phyloP scores from a whole-genome alignment of 192 early-diverging fungal genomes.

The Rhizoclosmatium globosum region DNA sequence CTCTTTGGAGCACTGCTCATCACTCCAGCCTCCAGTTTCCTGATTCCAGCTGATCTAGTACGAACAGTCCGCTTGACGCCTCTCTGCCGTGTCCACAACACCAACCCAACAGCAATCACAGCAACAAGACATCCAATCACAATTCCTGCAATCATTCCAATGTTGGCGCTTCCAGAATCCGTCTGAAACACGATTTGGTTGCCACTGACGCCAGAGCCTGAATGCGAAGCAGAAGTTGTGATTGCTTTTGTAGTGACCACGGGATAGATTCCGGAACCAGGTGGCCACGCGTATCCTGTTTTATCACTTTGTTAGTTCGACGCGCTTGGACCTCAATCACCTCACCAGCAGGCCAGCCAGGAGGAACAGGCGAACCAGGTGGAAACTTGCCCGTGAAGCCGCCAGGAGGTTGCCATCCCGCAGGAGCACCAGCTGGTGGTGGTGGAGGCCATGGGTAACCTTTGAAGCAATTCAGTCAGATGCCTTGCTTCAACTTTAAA shows the following conservation, averaged over 20 bases:
- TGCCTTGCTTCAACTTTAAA: neutral
- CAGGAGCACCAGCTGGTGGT: neutral
- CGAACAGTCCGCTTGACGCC: neutral
- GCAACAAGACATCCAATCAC: neutral
- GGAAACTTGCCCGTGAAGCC: constrained; percentile 2
- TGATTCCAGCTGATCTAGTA: no score
- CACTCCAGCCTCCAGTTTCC: no score
- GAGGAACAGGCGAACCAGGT: neutral
- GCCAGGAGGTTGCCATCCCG: neutral
- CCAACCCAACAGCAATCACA: neutral
- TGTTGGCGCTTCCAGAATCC: neutral
- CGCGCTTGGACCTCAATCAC: neutral
- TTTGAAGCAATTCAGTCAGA: neutral
- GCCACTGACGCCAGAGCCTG: neutral
- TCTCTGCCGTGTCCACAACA: neutral
- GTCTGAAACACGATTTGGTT: neutral
- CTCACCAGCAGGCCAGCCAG: neutral
- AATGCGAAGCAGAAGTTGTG: neutral
- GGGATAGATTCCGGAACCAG: neutral
- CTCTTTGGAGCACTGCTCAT: no score
- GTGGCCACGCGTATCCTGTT: constrained; percentile 1
- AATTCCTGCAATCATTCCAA: neutral
- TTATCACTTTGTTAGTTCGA: neutral
- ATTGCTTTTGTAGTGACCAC: neutral
- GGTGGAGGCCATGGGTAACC: constrained; percentile 6